Evolutionary conservation across 345 rosid genomes (phyloP).

Genomic region (Eucalyptus erythrocorys): DNA sequence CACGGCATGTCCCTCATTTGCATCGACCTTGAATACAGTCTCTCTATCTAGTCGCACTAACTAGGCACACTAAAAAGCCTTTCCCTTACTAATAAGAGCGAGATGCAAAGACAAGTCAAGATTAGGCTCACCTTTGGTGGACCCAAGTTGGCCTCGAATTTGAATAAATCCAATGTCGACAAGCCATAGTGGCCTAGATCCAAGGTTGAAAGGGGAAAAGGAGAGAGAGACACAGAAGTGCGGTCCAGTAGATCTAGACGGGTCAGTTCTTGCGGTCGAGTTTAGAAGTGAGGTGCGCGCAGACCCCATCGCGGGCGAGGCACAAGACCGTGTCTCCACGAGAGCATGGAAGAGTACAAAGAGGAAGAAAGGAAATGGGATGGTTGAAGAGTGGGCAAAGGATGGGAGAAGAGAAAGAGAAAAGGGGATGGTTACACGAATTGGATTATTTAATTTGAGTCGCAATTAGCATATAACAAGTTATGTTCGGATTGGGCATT

Average conservation of each 20-base stretch:
- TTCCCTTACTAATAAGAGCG: not conserved
- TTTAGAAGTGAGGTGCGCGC: not conserved
- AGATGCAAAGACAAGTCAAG: not conserved
- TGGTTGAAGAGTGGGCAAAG: not conserved
- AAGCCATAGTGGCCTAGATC: not conserved
- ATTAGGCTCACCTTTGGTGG: not conserved
- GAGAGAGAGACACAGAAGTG: not conserved
- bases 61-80: not conserved
- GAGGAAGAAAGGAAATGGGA: not conserved
- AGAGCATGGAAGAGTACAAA: not conserved
- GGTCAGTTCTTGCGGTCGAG: not conserved
- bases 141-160: not conserved
- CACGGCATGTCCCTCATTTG: not conserved
- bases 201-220: not conserved
- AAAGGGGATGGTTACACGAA: not conserved
- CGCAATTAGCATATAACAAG: not conserved
- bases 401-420: too few species aligned
- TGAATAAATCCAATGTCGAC: not conserved
- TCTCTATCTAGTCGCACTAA: not conserved
- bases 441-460: not conserved
- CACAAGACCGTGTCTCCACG: not conserved
- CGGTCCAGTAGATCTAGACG: not conserved
- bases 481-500: not conserved
- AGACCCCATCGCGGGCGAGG: not conserved
- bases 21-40: not conserved